A percentile compares a stretch with the other conserved stretches of the same genome.
These are phyloP conservation scores for Isabelozyma heimii DNA, from an alignment of 805 yeast genomes.

Conservation along the genomic window DNA sequence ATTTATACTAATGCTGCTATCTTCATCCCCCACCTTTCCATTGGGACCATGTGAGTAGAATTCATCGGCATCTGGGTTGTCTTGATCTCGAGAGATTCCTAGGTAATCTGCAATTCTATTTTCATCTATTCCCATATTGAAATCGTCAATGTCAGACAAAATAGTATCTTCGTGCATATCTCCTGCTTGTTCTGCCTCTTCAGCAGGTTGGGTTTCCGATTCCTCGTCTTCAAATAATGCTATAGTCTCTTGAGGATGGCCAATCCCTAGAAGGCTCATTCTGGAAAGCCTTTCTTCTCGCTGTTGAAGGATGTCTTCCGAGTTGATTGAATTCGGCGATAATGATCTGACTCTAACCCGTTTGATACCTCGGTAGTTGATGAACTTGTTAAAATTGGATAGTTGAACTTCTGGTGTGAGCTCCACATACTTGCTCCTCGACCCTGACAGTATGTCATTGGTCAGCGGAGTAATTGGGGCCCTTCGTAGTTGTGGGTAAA, in stretches of 20 bases:
- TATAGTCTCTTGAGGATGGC: not conserved
- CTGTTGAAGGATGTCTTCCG: not conserved
- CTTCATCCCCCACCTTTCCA: not conserved
- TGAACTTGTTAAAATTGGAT: not conserved
- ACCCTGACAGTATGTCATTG: no score
- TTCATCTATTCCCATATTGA: constrained; percentile 6
- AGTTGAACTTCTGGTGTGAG: not conserved
- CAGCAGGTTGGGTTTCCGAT: not conserved
- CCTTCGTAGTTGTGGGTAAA: not conserved
- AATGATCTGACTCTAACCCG: not conserved
- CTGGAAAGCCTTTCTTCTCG: not conserved
- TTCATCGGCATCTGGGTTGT: constrained; percentile 19
- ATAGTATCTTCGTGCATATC: constrained; percentile 12
- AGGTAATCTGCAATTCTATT: constrained; percentile 15
- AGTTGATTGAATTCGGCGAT: not conserved
- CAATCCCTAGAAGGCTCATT: not conserved
- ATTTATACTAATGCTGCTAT: not conserved
- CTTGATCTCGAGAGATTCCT: constrained; percentile 11
- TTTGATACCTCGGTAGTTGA: not conserved
- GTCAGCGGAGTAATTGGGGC: not conserved
- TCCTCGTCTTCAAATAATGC: not conserved
- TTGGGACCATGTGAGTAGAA: constrained; percentile 14
- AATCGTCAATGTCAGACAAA: constrained; percentile 36
- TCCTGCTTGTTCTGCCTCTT: not conserved
- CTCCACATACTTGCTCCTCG: not conserved